Evolutionary conservation across 75 land plant species (phyloP).

Genomic region (Ceratopteris richardii): DNA sequence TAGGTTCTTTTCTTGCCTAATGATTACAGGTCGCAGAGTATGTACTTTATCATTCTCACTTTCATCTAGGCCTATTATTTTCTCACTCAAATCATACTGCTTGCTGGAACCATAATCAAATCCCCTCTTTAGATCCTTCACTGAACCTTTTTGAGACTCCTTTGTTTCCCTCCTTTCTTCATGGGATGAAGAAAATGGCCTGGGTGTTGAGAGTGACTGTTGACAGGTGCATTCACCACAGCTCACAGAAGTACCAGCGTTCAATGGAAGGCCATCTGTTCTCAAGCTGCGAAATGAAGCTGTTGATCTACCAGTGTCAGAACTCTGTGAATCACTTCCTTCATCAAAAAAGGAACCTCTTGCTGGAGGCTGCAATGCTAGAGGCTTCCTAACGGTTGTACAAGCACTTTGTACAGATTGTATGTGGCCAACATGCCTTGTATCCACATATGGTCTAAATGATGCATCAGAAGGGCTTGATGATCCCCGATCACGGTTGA

Average conservation of each 20-base stretch:
- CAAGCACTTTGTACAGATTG: neutral
- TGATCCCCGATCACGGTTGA: neutral
- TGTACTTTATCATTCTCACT: neutral
- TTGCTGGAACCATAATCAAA: neutral
- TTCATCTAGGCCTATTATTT: slow-evolving; percentile 1
- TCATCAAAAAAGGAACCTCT: too few relatives aligned
- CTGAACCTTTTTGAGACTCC: neutral
- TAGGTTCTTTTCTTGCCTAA: neutral
- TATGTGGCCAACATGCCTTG: neutral
- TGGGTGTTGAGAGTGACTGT: neutral
- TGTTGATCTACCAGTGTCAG: too few relatives aligned
- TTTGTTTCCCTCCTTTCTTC: neutral
- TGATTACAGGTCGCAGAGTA: neutral
- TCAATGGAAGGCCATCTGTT: too few relatives aligned
- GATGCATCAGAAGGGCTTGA: neutral
- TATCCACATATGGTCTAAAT: neutral
- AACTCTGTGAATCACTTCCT: too few relatives aligned
- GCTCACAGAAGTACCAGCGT: neutral
- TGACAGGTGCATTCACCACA: slow-evolving; percentile 4
- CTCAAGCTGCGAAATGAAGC: too few relatives aligned
- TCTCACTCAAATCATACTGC: neutral
- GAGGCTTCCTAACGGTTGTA: neutral
- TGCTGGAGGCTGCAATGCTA: neutral
- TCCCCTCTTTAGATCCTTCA: neutral
- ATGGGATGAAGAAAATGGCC: neutral